Evolutionary conservation across 2,329 filamentous ascomycete genomes (phyloP), one percentile per base, ranked within the genome.

Genomic region (Coniella lustricola): DNA sequence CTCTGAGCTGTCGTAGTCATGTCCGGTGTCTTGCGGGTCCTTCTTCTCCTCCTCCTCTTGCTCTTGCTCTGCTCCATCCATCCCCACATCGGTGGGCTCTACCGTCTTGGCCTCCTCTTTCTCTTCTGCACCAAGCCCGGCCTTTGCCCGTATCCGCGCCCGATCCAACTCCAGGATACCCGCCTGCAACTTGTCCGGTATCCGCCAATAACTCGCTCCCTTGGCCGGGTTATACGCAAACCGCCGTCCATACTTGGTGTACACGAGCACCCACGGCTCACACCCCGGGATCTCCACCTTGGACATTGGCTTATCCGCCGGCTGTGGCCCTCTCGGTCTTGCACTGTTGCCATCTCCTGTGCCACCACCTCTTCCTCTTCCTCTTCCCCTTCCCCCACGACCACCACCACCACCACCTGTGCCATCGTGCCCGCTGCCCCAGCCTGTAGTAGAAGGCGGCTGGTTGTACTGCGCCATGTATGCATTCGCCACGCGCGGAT

Each of bases 161-260:
- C 85, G 81, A 64, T 95, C 89, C 48, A 88, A 70, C 54, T 81
- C 76, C 44, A 84, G 57, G 46, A 93, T 87, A 13, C 81, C 89
- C 52, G 85, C 82, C 76, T 90, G 84, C 32, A 98, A 75, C 63
- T 93, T 84, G 48, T 88, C 81, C 0, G 93, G 93, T 59, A 96
- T 93, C 60, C 89, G 89, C 93, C 94, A 98, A 65, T 90, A 90
- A 65, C 90, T 97, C 56, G 90, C 77, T 33, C 91, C 87, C 56
- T 91, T 95, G 46, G 78, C 77, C 0, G 83, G 79, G 57, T 98
- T 95, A 70, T 95, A 87, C 2, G 90, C 90, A 61, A 98, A 98
- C 45, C 90, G 79, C 49, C 93, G 77, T 18, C 88, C 87, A 54
- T 91, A 82, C 62, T 89, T 96, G 1, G 93, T 98, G 62, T 85